Conservation (phyloP, 495 filamentous ascomycete species). For the Thermothielavioides terrestris region DNA sequence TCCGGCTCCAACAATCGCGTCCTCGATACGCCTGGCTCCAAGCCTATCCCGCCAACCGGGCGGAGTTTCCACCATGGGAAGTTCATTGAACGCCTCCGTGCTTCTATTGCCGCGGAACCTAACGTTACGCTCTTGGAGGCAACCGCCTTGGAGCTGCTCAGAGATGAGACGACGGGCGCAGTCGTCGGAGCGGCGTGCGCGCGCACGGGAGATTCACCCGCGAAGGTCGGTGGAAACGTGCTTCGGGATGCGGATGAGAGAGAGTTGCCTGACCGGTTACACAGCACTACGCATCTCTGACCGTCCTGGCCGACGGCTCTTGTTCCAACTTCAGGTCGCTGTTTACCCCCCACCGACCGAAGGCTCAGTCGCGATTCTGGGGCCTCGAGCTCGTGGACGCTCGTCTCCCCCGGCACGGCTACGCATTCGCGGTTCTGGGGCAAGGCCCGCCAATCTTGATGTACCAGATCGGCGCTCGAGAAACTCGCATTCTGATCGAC, state of each 20-base stretch:
- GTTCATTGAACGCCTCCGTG: conserved; percentile 46
- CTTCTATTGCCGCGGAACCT: neutral
- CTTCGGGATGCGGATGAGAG: no score
- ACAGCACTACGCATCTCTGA: conserved; percentile 7
- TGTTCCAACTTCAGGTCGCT: conserved; percentile 12
- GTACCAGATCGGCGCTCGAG: conserved; percentile 7
- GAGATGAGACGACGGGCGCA: neutral
- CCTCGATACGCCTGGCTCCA: neutral
- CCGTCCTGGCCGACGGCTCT: conserved; percentile 9
- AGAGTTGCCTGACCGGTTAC: neutral
- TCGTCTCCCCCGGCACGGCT: conserved; percentile 1
- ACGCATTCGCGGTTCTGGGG: conserved; percentile 7
- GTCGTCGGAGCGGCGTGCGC: conserved; percentile 3
- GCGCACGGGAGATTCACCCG: neutral
- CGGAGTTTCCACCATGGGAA: conserved; percentile 56
- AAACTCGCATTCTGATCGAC: conserved; percentile 13
- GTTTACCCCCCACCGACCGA: conserved; percentile 5
- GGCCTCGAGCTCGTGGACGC: conserved; percentile 5
- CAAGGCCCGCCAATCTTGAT: conserved; percentile 6
- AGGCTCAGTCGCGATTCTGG: conserved; percentile 11
- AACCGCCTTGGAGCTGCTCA: conserved; percentile 7
- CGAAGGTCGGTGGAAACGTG: neutral
- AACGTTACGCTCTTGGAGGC: conserved; percentile 4
- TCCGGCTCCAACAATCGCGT: no score
- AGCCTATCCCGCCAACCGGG: conserved; percentile 36